Percentiles rank a stretch among this genome's conserved stretches.
Evolutionary conservation across 2,329 filamentous ascomycete genomes (phyloP).

Genomic region (Fusarium sp.): DNA sequence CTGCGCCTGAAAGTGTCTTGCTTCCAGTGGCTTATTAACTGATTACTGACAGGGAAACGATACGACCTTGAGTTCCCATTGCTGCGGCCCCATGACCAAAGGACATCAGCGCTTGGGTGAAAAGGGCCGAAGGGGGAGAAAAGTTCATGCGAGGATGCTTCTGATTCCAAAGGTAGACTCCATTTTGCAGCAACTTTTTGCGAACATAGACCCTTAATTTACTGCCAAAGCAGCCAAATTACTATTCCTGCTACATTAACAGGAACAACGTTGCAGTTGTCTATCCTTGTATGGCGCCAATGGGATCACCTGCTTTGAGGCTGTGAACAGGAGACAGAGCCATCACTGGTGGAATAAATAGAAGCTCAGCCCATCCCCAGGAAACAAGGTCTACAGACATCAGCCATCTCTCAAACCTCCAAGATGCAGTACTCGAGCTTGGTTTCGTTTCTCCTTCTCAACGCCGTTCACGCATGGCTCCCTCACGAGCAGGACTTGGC

Average conservation of each 20-base stretch:
- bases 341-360: background rate
- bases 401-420: background rate
- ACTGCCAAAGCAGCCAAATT: background rate
- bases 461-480: constrained; percentile 22
- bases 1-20: background rate
- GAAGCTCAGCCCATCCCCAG: background rate
- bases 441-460: constrained; percentile 1
- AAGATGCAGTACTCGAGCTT: background rate
- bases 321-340: background rate
- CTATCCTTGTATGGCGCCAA: background rate
- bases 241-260: background rate
- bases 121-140: background rate
- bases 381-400: background rate
- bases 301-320: background rate
- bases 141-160: background rate
- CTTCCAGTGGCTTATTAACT: background rate
- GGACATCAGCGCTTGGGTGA: background rate
- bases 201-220: background rate
- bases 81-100: background rate
- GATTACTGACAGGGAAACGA: background rate
- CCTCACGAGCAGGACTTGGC: constrained; percentile 26
- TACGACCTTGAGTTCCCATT: background rate
- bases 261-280: background rate
- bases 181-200: background rate
- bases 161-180: background rate